These are phyloP conservation scores for Zymoseptoria pseudotritici DNA, from an alignment of 2,329 filamentous ascomycete species.

Conservation along the genomic window DNA sequence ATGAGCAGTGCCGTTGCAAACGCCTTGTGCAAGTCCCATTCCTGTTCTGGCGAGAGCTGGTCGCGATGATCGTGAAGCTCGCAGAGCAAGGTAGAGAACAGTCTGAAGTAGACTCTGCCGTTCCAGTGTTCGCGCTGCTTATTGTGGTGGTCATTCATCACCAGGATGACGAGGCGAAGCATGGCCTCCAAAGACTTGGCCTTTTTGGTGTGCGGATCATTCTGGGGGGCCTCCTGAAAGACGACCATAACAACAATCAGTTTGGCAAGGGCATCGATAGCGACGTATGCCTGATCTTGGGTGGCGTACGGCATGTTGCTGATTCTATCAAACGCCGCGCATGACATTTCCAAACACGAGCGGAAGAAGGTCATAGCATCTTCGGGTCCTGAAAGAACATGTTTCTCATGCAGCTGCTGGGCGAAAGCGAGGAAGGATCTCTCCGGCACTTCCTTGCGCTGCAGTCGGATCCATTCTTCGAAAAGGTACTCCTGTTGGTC, in stretches of 20 bases:
- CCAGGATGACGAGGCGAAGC: slow-evolving; percentile 67
- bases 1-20: slow-evolving; percentile 65
- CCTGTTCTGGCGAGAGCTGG: slow-evolving; percentile 19
- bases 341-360: slow-evolving; percentile 69
- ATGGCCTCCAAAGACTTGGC: slow-evolving; percentile 68
- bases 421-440: slow-evolving; percentile 70
- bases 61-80: slow-evolving; percentile 46
- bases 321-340: slow-evolving; percentile 69
- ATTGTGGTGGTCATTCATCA: slow-evolving; percentile 78
- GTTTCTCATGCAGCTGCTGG: slow-evolving; percentile 68
- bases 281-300: slow-evolving; percentile 52
- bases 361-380: slow-evolving; percentile 75
- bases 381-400: slow-evolving; percentile 65
- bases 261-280: slow-evolving; percentile 75
- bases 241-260: slow-evolving; percentile 69
- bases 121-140: slow-evolving; percentile 76
- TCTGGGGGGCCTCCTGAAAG: slow-evolving; percentile 57
- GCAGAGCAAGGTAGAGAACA: slow-evolving; percentile 77
- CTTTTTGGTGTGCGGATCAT: slow-evolving; percentile 55
- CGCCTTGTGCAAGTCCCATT: slow-evolving; percentile 59
- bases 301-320: slow-evolving; percentile 53
- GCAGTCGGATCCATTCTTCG: slow-evolving; percentile 85
- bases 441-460: slow-evolving; percentile 67
- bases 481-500: slow-evolving; percentile 94
- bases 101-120: slow-evolving; percentile 81